Conservation (phyloP, 2,329 filamentous ascomycete genomes). For the Aspergillus vadensis region DNA sequence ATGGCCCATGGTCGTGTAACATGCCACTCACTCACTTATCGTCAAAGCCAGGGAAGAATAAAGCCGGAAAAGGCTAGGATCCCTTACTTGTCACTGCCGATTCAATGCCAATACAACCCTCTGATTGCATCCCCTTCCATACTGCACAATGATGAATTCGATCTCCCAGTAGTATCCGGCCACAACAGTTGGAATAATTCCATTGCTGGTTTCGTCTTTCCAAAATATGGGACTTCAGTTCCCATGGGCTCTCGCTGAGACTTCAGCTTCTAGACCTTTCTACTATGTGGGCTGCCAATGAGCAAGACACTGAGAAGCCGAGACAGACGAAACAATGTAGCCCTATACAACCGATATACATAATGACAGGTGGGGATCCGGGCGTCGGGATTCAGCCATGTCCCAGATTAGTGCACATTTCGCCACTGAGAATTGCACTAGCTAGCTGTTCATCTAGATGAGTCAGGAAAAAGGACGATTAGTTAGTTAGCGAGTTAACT, state of each 20-base stretch:
- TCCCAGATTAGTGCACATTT: not conserved
- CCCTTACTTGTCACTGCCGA: not conserved
- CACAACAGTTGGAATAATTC: not conserved
- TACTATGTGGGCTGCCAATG: not conserved
- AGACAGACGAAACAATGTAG: not conserved
- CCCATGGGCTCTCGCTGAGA: not conserved
- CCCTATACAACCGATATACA: not conserved
- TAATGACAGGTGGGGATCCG: conserved; percentile 1
- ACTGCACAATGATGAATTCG: no score
- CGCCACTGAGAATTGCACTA: not conserved
- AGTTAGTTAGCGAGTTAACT: not conserved
- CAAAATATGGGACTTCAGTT: no score
- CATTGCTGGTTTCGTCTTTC: not conserved
- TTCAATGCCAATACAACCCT: not conserved
- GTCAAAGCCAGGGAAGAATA: not conserved
- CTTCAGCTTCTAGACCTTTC: conserved; percentile 1
- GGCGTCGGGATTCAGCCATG: not conserved
- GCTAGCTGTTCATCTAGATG: not conserved
- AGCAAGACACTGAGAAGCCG: not conserved
- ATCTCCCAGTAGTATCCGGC: no score
- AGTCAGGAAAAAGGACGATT: not conserved
- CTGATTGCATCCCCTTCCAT: not conserved
- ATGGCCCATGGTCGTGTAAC: not conserved
- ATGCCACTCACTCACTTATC: not conserved
- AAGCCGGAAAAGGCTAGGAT: not conserved